Conservation (phyloP, 2,329 filamentous ascomycete species). For the Sclerotinia subarctica region DNA sequence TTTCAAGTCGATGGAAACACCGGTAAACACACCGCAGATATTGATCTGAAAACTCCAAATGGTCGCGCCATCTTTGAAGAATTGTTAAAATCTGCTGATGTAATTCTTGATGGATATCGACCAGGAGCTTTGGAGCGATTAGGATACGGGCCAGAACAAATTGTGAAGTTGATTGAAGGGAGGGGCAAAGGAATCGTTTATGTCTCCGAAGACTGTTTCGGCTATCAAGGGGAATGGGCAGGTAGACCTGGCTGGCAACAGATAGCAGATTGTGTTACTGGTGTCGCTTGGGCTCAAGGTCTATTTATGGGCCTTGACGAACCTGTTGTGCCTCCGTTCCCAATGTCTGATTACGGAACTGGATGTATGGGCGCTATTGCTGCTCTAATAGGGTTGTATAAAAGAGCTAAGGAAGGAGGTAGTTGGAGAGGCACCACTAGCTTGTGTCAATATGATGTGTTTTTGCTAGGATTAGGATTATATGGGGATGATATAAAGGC, state of each 20-base stretch:
- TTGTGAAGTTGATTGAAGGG: constrained; percentile 51
- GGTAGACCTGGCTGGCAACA: constrained; percentile 67
- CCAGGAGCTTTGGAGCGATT: constrained; percentile 61
- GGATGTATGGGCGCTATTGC: constrained; percentile 69
- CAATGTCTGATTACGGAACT: constrained; percentile 65
- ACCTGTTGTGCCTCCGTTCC: constrained; percentile 63
- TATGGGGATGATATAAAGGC: constrained; percentile 53
- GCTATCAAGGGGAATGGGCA: constrained; percentile 61
- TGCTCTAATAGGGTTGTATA: constrained; percentile 60
- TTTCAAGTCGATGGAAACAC: constrained; percentile 72
- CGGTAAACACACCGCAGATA: constrained; percentile 63
- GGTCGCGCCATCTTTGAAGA: constrained; percentile 56
- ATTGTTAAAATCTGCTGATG: constrained; percentile 60
- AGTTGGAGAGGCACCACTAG: constrained; percentile 64
- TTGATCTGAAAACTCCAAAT: constrained; percentile 57
- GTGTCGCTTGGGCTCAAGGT: constrained; percentile 47
- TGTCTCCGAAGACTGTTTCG: constrained; percentile 70
- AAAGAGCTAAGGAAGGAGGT: constrained; percentile 59
- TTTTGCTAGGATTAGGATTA: constrained; percentile 58
- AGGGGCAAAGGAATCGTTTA: constrained; percentile 64
- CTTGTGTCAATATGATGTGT: constrained; percentile 65
- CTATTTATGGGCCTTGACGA: constrained; percentile 58
- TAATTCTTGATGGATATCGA: constrained; percentile 67
- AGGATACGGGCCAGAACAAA: constrained; percentile 57
- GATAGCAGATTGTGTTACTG: constrained; percentile 54